Evolutionary conservation across 2,329 filamentous ascomycete genomes (phyloP), one percentile per base, ranked within the genome.

Genomic region (Penicillium sp.): DNA sequence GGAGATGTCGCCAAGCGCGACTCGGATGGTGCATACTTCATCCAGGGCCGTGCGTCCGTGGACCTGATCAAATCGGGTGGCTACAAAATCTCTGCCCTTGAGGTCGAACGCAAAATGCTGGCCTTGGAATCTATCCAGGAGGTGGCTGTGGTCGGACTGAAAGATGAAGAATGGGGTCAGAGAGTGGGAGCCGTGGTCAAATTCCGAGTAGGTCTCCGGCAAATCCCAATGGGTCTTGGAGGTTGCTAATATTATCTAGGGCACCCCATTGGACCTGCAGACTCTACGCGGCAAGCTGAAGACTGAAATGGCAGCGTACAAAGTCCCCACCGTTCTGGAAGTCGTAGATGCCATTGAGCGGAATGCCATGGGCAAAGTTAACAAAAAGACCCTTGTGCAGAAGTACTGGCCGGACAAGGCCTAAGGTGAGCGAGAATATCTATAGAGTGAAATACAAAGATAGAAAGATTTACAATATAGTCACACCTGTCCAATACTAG

Each of bases 261-360:
- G 57, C 31, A 50, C 54, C n/a, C 58, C 61, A 4, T 40, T 68
- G 15, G 63, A 71, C 3, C 53, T 73, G 5, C 55, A 57, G 12
- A 42, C 54, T 4, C 61, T 73, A 8, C 69, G 70, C 4, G 47
- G 62, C 5, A 50, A 64, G 12, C 74, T 68, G 25, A 68, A 67
- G 51, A 58, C 55, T n/a, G 64, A 68, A 45, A 65, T 97, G 57
- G 93, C 86, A 2, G 83, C 80, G 54, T 96, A 97, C 72, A 97
- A 98, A 78, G 91, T 97, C 49, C 93, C 93, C 0, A 89, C 93
- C 66, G 84, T 95, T 52, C 75, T 97, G 70, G 86, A 83, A 67
- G 74, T 95, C 5, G 89, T 97, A 15, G 84, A 88, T 41, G 72
- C 81, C 33, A 67, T 68, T 35, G 65, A 67, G 41, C 65, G 66